Base-by-base conservation (phyloP, 2,329 filamentous ascomycete genomes). In the Corniculantispora saksenae region DNA sequence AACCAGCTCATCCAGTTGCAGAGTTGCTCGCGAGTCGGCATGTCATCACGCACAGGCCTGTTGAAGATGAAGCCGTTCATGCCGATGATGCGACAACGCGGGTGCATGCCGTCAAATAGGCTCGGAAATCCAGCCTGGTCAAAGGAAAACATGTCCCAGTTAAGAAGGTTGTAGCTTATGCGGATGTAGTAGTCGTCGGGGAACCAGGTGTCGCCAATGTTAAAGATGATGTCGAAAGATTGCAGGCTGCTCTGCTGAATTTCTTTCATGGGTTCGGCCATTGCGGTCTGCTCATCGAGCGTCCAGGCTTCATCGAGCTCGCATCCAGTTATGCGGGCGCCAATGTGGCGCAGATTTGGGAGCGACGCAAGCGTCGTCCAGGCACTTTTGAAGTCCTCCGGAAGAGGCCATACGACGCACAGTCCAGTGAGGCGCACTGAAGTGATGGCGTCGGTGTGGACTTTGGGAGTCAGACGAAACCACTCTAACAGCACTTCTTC, bases 21-120 rank as follows among this genome's bases (percentile, higher is more conserved):
- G 15, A 53, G 50, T 23, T 53, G 50, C 50, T 13, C 50, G 13
- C 13, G 12, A 23, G 50, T 53, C 13, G 50, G 50, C 50, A 53
- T 53, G 10, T 53, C 50, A 19, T 53, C 50, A 19, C 27, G 50
- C 50, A 53, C 50, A 19, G 50, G 50, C 13, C 50, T 13, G 50
- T 53, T 53, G 13, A 53, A 53, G 50, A 53, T 53, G 50, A 53
- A 53, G 50, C 50, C 50, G 23, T 53, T 53, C 21, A 53, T 53
- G 21, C 50, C 50, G 21, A 53, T 32, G 50, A 53, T 23, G 23
- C 50, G 50, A 21, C 50, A 53, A 23, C 50, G 50, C 13, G 50
- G 50, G 50, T 53, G 50, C n/a, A 53, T 6, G 50, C 50, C 50
- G 9, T 53, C 50, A 32, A 53, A 53, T 25, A 53, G 50, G 5